Percentiles rank a stretch among this genome's conserved stretches.
Conservation (phyloP, 2,329 filamentous ascomycete genomes). For the Thielaviopsis musarum region DNA sequence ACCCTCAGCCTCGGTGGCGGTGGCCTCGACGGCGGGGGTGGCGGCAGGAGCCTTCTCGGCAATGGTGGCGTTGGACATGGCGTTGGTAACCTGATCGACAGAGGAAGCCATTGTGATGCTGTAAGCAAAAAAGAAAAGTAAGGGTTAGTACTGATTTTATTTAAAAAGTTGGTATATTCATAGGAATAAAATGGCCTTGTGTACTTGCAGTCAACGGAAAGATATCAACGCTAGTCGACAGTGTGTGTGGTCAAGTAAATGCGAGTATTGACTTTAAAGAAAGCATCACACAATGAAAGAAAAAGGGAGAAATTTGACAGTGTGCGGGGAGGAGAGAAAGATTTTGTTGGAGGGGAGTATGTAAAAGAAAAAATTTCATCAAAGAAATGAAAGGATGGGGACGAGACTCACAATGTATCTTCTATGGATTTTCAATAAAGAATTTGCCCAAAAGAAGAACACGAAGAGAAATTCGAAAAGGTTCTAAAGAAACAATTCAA, state of each 20-base stretch:
- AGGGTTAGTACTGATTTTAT: neutral
- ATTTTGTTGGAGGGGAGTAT: neutral
- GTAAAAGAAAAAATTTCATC: neutral
- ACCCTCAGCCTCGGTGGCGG: slow-evolving; percentile 36
- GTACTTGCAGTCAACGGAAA: too few species aligned
- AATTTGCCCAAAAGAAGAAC: slow-evolving; percentile 11
- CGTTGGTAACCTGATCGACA: slow-evolving; percentile 67
- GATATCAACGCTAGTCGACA: too few species aligned
- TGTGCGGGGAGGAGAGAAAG: slow-evolving; percentile 2
- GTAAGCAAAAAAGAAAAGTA: neutral
- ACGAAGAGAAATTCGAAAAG: neutral
- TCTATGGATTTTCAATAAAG: slow-evolving; percentile 12
- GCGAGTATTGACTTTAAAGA: neutral
- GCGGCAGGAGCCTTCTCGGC: slow-evolving; percentile 50
- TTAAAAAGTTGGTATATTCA: too few species aligned
- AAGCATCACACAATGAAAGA: neutral
- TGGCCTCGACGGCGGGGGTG: slow-evolving; percentile 59
- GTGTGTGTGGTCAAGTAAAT: too few species aligned
- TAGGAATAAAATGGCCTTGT: too few species aligned
- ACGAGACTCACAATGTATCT: slow-evolving; percentile 4
- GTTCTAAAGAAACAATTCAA: neutral
- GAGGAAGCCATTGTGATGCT: slow-evolving; percentile 42
- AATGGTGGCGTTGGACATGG: slow-evolving; percentile 56
- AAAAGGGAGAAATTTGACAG: neutral
- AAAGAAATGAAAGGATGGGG: neutral